Percentiles rank a stretch among this genome's conserved stretches.
Evolutionary conservation across 768 basidiomycete genomes (phyloP).

Genomic region (Suillus placidus): DNA sequence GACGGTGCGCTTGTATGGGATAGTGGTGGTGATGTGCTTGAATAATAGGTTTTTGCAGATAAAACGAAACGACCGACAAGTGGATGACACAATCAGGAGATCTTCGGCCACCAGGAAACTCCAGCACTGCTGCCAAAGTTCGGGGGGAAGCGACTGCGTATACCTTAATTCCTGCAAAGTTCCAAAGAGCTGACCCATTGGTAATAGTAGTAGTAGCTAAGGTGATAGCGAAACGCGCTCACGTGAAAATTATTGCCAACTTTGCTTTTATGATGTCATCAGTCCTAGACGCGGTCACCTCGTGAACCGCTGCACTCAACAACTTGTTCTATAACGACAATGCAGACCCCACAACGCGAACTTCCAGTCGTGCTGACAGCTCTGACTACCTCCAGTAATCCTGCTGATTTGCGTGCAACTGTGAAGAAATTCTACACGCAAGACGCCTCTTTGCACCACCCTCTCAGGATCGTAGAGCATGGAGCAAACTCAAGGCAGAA

Average conservation of each 20-base stretch:
- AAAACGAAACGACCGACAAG: background rate
- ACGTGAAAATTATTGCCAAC: too few species aligned
- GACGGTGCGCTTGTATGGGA: background rate
- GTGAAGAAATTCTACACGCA: constrained; percentile 51
- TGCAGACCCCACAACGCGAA: constrained; percentile 56
- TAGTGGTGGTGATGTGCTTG: background rate
- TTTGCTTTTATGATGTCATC: background rate
- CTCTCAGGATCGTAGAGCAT: constrained; percentile 49
- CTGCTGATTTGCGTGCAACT: constrained; percentile 51
- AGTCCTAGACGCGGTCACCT: background rate
- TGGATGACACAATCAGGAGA: background rate
- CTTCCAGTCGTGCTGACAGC: constrained; percentile 45
- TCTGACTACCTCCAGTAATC: constrained; percentile 47
- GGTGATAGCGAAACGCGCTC: too few species aligned
- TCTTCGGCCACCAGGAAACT: background rate
- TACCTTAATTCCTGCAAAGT: background rate
- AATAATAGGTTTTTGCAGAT: background rate
- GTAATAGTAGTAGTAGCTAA: background rate
- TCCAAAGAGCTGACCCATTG: constrained; percentile 1
- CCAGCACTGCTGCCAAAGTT: background rate
- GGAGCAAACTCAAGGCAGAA: constrained; percentile 50
- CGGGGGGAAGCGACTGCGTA: background rate
- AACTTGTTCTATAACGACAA: constrained; percentile 19
- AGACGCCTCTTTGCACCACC: constrained; percentile 59
- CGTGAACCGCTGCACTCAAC: background rate